phyloP scores from a whole-genome alignment of 2,329 filamentous ascomycete species.

The Colletotrichum tabaci region DNA sequence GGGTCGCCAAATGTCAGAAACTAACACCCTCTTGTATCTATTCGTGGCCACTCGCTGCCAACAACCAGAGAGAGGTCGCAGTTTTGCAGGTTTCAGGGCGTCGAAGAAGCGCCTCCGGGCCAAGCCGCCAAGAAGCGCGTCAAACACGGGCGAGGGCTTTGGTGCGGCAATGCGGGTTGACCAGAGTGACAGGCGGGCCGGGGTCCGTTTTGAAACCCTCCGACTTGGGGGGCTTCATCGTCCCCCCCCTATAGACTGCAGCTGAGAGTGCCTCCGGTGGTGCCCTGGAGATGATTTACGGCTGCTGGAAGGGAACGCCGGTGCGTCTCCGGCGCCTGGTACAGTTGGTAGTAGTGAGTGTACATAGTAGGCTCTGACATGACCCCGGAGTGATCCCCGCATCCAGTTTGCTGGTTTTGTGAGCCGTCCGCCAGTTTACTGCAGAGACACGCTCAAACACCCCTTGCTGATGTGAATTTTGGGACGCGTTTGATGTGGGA shows the following conservation, averaged over 20 bases:
- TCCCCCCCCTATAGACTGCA: neutral
- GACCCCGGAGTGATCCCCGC: neutral
- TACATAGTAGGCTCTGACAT: neutral
- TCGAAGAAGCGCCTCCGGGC: constrained; percentile 17
- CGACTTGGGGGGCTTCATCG: neutral
- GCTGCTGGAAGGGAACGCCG: neutral
- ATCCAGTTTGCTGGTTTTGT: neutral
- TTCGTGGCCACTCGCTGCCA: neutral
- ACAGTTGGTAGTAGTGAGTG: neutral
- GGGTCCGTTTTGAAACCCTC: constrained; percentile 29
- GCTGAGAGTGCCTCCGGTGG: neutral
- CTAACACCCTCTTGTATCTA: neutral
- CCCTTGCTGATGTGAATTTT: constrained; percentile 19
- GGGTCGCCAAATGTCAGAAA: neutral
- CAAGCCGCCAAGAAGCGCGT: constrained; percentile 37
- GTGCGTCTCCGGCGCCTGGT: neutral
- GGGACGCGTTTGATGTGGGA: constrained; percentile 37
- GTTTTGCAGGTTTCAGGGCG: constrained; percentile 25
- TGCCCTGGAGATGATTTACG: neutral
- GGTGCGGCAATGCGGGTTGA: constrained; percentile 20
- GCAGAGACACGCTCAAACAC: neutral
- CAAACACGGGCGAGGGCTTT: constrained; percentile 37
- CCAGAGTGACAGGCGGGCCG: constrained; percentile 30
- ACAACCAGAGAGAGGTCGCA: constrained; percentile 1
- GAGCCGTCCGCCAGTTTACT: neutral